Evolutionary conservation across 345 rosid genomes (phyloP), one percentile per base, ranked within the genome.

Genomic region (Aquilaria sinensis): DNA sequence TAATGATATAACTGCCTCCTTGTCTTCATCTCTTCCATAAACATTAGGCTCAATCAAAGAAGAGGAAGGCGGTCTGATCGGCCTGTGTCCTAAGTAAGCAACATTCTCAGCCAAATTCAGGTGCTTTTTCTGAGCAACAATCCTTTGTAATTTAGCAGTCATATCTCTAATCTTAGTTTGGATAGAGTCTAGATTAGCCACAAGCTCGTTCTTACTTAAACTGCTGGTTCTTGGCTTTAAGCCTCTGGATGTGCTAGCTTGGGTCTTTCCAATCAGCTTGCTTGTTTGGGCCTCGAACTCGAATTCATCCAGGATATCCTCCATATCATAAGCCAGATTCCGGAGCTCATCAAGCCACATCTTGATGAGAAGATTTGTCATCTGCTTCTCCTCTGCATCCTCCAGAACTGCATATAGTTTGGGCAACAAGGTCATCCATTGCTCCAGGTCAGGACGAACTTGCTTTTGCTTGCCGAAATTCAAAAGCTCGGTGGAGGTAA

Each of bases 11-110:
- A 67, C 56, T 32, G n/a, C 43, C 12, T 65, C 71, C 49, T 12
- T 70, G 7, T 61, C 80, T 7, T 31, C 37, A 7, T 72, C 82
- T 65, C 80, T 63, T 1, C 82, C 80, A 51, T 47, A 70, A 31
- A 78, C 63, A 16, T 29, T 12, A 2, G 60, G 3, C n/a, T 68
- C 66, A 33, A 14, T 49, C 37, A 75, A 56, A 30, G 65, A 67
- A 12, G 65, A 53, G 33, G 57, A 51, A 5, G 65, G 56, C 7
- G 13, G 15, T 55, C 58, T 52, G 50, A 33, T 12, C 31, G 13
- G 8, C 0, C 47, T 47, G 29, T 29, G 6, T 12, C 10, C 15
- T 12, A 12, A 11, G 32, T 16, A 51, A n/a, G 31, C 16, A 16
- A 30, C 1, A 3, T 53, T 62, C 47, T 53, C 65, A 2, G 50